A percentile compares a stretch with the other conserved stretches of the same genome.
phyloP scores from a whole-genome alignment of 805 yeast species.

The Myxozyma neotropica region DNA sequence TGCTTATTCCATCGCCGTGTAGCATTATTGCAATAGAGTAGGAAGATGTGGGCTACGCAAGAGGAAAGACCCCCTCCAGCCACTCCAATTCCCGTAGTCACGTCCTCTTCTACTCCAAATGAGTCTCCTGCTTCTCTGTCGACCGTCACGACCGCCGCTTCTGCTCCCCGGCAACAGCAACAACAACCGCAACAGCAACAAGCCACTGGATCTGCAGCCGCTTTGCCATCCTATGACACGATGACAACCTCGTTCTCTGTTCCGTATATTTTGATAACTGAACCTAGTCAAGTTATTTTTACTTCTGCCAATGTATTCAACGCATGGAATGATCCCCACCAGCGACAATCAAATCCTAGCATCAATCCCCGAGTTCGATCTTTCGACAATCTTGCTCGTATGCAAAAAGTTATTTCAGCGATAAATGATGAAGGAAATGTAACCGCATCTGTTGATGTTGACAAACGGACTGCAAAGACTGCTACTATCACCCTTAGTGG shows the following conservation, averaged over 20 bases:
- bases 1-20: no score
- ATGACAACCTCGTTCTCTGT: constrained; percentile 31
- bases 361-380: no score
- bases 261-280: constrained; percentile 31
- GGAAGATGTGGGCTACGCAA: no score
- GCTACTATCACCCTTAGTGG: constrained; percentile 29
- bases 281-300: constrained; percentile 31
- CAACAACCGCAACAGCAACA: no score
- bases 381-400: constrained; percentile 25
- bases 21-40: no score
- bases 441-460: constrained; percentile 12
- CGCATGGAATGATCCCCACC: constrained; percentile 30
- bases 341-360: background rate
- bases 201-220: background rate
- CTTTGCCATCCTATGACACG: constrained; percentile 14
- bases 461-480: constrained; percentile 4
- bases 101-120: background rate
- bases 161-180: no score
- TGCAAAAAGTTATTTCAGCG: constrained; percentile 7
- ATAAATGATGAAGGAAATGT: constrained; percentile 9
- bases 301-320: constrained; percentile 22
- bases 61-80: no score
- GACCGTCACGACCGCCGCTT: background rate
- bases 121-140: constrained; percentile 2
- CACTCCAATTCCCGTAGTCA: no score